Conservation (phyloP, 2,329 filamentous ascomycete genomes). For the Trichoderma afroharzianum region DNA sequence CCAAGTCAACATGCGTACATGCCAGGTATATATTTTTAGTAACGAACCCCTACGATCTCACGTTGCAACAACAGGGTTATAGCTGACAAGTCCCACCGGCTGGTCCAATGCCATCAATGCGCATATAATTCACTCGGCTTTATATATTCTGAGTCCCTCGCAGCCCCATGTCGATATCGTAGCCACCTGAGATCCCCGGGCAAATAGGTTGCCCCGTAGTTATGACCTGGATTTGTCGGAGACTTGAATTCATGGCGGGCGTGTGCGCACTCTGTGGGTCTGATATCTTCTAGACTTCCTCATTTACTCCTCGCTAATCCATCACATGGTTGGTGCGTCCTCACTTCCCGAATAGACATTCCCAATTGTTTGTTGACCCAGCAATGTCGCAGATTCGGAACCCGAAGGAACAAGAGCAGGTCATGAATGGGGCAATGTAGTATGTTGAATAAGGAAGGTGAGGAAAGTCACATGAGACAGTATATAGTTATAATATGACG, state of each 20-base stretch:
- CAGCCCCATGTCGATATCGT: neutral
- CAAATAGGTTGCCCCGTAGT: neutral
- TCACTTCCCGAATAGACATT: neutral
- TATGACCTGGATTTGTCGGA: neutral
- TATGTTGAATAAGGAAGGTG: neutral
- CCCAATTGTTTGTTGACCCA: neutral
- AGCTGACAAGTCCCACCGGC: neutral
- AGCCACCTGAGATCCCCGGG: neutral
- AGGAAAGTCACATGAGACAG: neutral
- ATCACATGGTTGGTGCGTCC: neutral
- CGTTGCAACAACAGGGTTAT: neutral
- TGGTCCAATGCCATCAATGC: neutral
- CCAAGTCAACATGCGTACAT: neutral
- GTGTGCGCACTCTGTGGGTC: neutral
- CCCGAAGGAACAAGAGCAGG: neutral
- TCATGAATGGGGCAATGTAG: neutral
- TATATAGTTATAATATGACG: neutral
- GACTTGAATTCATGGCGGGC: neutral
- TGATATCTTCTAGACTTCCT: neutral
- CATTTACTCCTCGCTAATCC: neutral
- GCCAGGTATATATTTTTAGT: neutral
- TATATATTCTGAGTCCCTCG: neutral
- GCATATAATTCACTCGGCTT: neutral
- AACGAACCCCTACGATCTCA: neutral
- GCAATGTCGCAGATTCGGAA: neutral